Conservation (phyloP, 768 basidiomycete genomes). For the Chalciporus chontae region DNA sequence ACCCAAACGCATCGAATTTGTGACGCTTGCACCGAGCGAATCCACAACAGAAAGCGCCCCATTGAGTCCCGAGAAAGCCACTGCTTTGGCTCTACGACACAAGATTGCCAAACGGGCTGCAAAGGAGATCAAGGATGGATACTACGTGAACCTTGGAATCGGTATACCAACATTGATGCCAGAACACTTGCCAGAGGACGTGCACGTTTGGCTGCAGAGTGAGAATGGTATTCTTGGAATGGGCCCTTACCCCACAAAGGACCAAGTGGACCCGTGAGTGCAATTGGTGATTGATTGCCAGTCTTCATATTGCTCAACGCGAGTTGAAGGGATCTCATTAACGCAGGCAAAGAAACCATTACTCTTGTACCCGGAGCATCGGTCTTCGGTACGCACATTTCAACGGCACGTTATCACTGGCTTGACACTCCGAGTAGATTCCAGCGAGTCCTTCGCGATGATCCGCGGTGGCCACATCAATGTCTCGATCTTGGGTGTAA, state of each 20-base stretch:
- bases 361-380: constrained; percentile 91
- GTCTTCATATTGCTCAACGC: constrained; percentile 1
- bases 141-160: constrained; percentile 85
- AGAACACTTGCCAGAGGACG: constrained; percentile 66
- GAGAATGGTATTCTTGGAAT: constrained; percentile 89
- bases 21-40: constrained; percentile 58
- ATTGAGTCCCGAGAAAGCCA: constrained; percentile 47
- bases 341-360: constrained; percentile 93
- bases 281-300: neutral
- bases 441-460: constrained; percentile 94
- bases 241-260: constrained; percentile 85
- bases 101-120: constrained; percentile 85
- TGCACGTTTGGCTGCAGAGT: constrained; percentile 86
- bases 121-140: constrained; percentile 85
- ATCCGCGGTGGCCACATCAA: constrained; percentile 96
- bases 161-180: constrained; percentile 91
- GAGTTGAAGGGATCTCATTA: constrained; percentile 73
- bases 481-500: constrained; percentile 87
- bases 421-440: constrained; percentile 42
- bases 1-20: constrained; percentile 75
- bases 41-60: constrained; percentile 25
- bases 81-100: constrained; percentile 54
- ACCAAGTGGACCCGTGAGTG: constrained; percentile 76
- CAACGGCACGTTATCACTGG: neutral
- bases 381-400: constrained; percentile 64